Evolutionary conservation across 2,329 filamentous ascomycete species (phyloP).

Genomic region (Penicillium nordicum): DNA sequence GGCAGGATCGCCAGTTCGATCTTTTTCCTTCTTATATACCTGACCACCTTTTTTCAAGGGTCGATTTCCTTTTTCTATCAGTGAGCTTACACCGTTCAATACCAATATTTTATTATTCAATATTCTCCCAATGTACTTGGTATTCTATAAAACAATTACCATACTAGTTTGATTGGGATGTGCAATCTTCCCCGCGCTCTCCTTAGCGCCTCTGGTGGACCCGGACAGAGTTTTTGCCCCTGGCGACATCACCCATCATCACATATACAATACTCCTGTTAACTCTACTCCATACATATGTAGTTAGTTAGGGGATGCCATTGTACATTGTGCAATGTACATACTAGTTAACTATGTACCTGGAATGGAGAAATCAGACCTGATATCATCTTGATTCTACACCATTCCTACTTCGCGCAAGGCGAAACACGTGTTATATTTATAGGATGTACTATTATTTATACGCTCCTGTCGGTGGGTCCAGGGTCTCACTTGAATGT

Average conservation of each 20-base stretch:
- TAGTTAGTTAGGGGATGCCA: neutral
- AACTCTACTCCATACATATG: too few relatives aligned
- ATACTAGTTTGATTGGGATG: slow-evolving; percentile 23
- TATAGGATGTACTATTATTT: neutral
- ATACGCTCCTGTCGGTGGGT: slow-evolving; percentile 14
- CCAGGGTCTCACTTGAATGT: slow-evolving; percentile 16
- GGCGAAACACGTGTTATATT: neutral
- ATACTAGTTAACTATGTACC: neutral
- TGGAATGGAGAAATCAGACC: neutral
- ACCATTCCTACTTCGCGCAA: neutral
- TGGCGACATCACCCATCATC: slow-evolving; percentile 9
- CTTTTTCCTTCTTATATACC: slow-evolving; percentile 4
- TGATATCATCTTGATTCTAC: neutral
- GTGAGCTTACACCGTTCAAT: slow-evolving; percentile 1
- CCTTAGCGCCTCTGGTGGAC: slow-evolving; percentile 16
- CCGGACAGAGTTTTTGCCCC: slow-evolving; percentile 12
- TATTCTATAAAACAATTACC: neutral
- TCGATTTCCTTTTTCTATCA: neutral
- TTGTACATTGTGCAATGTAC: neutral
- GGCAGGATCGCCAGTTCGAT: slow-evolving; percentile 8
- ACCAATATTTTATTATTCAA: slow-evolving; percentile 1
- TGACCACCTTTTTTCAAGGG: neutral
- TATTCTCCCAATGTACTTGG: neutral
- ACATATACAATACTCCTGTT: neutral
- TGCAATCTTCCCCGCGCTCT: slow-evolving; percentile 23